These are phyloP conservation scores for Serendipita sp. DNA, from an alignment of 768 basidiomycete species.

Conservation along the genomic window DNA sequence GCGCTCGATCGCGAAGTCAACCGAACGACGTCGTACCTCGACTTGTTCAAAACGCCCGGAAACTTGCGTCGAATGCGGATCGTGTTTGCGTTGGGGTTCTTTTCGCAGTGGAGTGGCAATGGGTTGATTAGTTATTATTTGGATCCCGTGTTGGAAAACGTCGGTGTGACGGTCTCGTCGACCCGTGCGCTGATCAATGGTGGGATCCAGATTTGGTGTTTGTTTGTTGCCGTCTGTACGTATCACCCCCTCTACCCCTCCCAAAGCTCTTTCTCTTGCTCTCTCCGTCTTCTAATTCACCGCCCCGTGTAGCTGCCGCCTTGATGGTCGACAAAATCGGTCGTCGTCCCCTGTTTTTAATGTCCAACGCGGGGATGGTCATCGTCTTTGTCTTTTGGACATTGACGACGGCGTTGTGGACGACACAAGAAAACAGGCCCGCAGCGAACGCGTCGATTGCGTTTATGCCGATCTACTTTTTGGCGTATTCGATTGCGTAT, in stretches of 20 bases:
- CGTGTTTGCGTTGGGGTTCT: constrained; percentile 41
- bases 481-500: constrained; percentile 51
- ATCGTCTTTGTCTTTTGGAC: constrained; percentile 27
- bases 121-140: constrained; percentile 28
- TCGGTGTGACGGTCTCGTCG: constrained; percentile 20
- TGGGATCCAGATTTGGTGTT: constrained; percentile 38
- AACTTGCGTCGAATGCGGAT: constrained; percentile 41
- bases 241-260: neutral
- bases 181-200: constrained; percentile 28
- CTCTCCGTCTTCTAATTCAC: neutral
- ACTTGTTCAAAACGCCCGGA: constrained; percentile 32
- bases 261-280: too few species aligned
- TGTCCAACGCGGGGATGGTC: constrained; percentile 26
- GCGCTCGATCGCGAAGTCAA: constrained; percentile 43
- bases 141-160: constrained; percentile 35
- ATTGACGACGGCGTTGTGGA: constrained; percentile 26
- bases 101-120: constrained; percentile 41
- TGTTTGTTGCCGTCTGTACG: constrained; percentile 29
- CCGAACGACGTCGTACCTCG: constrained; percentile 30
- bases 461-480: constrained; percentile 44
- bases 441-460: constrained; percentile 42
- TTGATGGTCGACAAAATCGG: constrained; percentile 35
- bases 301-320: constrained; percentile 24
- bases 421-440: too few species aligned
- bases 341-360: constrained; percentile 34